Conservation (phyloP, 192 early-diverging fungal species). For the Mycoemilia scoparia region DNA sequence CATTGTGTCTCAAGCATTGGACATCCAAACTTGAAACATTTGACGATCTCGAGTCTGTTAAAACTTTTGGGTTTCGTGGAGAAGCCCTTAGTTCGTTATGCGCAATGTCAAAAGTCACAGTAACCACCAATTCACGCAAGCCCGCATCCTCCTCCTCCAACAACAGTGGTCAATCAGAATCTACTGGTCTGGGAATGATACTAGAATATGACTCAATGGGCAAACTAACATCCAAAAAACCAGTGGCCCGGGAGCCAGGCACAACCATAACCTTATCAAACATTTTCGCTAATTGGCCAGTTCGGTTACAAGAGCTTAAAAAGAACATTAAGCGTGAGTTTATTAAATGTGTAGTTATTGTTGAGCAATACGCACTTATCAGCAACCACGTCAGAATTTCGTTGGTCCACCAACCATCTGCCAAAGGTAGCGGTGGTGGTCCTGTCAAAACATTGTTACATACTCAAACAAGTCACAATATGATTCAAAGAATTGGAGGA, state of each 20-base stretch:
- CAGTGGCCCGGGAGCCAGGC: conserved; percentile 44
- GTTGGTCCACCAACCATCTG: conserved; percentile 35
- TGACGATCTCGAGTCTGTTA: conserved; percentile 53
- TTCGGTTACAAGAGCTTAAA: conserved; percentile 69
- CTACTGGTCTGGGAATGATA: conserved; percentile 32
- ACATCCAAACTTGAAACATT: conserved; percentile 73
- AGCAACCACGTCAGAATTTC: conserved; percentile 45
- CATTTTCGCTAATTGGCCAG: conserved; percentile 74
- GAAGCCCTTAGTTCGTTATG: conserved; percentile 87
- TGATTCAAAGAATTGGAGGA: conserved; percentile 33
- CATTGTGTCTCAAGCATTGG: conserved; percentile 72
- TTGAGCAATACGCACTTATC: conserved; percentile 76
- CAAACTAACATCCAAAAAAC: conserved; percentile 19
- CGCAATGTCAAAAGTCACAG: conserved; percentile 32
- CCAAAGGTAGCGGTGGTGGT: conserved; percentile 19
- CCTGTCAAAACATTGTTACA: conserved; percentile 2
- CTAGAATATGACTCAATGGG: conserved; percentile 56
- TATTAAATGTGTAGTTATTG: conserved; percentile 46
- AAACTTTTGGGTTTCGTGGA: conserved; percentile 82
- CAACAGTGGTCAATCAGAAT: no score
- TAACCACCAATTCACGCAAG: conserved; percentile 47
- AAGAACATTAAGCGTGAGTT: conserved; percentile 68
- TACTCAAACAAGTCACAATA: conserved; percentile 6
- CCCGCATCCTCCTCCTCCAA: conserved; percentile 28
- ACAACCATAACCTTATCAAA: conserved; percentile 59